Percentiles rank a stretch among this genome's conserved stretches.
phyloP scores from a whole-genome alignment of 306 rosid genomes.

The Canavalia ensiformis region DNA sequence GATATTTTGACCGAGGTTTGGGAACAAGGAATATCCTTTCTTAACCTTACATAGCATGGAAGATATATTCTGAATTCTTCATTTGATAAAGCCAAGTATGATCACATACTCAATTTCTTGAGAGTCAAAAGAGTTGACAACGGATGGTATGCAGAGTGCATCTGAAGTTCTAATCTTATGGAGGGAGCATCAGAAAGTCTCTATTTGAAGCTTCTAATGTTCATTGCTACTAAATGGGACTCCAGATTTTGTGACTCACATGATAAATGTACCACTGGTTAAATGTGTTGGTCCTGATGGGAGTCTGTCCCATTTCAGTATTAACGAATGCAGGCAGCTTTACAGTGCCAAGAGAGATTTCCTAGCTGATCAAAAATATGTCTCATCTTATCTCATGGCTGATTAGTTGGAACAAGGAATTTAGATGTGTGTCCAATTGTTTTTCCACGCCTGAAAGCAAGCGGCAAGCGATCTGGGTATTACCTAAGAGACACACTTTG shows the following conservation, averaged over 20 bases:
- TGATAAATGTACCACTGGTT: conserved; percentile 50
- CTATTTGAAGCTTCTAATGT: conserved; percentile 58
- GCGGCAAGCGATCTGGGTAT: conserved; percentile 44
- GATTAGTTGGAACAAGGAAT: too few relatives aligned
- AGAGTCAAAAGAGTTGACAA: conserved; percentile 55
- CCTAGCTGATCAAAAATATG: conserved; percentile 17
- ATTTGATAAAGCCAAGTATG: conserved; percentile 53
- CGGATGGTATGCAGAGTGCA: conserved; percentile 73
- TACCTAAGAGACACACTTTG: conserved; percentile 34
- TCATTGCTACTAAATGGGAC: conserved; percentile 61
- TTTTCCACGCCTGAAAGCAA: conserved; percentile 59
- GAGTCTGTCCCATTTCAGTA: too few relatives aligned
- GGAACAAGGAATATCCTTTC: conserved; percentile 51
- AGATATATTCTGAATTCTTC: conserved; percentile 54
- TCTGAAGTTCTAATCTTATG: conserved; percentile 59
- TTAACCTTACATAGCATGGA: conserved; percentile 62
- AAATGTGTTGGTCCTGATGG: conserved; percentile 48
- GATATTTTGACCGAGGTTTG: conserved; percentile 54
- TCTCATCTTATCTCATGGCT: not conserved
- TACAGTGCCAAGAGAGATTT: conserved; percentile 7
- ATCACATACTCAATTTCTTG: conserved; percentile 57
- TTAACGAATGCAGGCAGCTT: too few relatives aligned
- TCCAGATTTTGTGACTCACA: conserved; percentile 46
- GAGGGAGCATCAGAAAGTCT: conserved; percentile 56
- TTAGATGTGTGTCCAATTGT: not conserved